These are phyloP conservation scores for Beauveria australis DNA, from an alignment of 2,329 filamentous ascomycete species.

Conservation along the genomic window DNA sequence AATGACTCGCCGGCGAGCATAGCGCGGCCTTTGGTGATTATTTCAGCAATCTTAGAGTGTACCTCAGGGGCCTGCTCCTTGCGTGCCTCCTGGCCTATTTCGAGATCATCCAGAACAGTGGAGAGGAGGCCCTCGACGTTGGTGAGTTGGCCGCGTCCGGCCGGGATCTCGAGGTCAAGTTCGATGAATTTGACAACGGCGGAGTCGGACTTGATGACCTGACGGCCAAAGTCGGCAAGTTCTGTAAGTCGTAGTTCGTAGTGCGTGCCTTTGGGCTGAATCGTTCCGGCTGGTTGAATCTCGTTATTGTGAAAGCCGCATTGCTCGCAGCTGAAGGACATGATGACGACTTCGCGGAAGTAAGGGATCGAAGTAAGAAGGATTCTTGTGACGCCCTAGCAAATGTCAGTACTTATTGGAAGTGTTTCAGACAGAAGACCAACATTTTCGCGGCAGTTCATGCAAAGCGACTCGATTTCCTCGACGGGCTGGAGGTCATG, in stretches of 20 bases:
- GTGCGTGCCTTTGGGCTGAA: slow-evolving; percentile 79
- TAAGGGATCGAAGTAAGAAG: slow-evolving; percentile 90
- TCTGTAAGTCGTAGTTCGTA: slow-evolving; percentile 74
- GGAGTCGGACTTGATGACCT: slow-evolving; percentile 87
- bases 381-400: slow-evolving; percentile 71
- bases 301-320: slow-evolving; percentile 89
- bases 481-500: slow-evolving; percentile 49
- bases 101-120: slow-evolving; percentile 72
- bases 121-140: slow-evolving; percentile 85
- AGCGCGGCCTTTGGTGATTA: slow-evolving; percentile 64
- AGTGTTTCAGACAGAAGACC: slow-evolving; percentile 17
- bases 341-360: slow-evolving; percentile 95
- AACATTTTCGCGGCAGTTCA: slow-evolving; percentile 78
- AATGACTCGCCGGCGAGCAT: slow-evolving; percentile 74
- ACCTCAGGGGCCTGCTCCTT: slow-evolving; percentile 72
- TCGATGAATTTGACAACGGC: slow-evolving; percentile 83
- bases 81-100: slow-evolving; percentile 71
- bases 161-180: slow-evolving; percentile 85
- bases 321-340: slow-evolving; percentile 90
- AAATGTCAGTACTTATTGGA: slow-evolving; percentile 13
- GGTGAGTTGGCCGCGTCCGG: slow-evolving; percentile 82
- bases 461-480: slow-evolving; percentile 71
- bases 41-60: slow-evolving; percentile 65
- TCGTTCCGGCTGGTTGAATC: slow-evolving; percentile 83
- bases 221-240: slow-evolving; percentile 68